These are phyloP conservation scores for Myxozyma melibiosi DNA, from an alignment of 805 yeast species.

Conservation along the genomic window DNA sequence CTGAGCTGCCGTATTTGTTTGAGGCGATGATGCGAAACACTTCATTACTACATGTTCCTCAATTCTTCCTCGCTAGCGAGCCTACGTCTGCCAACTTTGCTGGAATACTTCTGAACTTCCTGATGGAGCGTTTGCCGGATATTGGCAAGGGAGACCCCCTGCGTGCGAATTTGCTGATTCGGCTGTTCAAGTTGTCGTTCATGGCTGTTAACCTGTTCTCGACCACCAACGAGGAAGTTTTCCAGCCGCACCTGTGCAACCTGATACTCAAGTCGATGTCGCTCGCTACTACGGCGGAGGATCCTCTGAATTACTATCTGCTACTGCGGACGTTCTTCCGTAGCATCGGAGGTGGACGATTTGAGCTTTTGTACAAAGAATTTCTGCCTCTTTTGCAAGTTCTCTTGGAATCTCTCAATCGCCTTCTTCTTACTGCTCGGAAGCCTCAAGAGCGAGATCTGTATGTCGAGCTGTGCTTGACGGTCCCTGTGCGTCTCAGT, in stretches of 20 bases:
- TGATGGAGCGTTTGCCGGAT: constrained; percentile 70
- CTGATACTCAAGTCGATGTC: constrained; percentile 79
- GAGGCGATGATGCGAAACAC: constrained; percentile 80
- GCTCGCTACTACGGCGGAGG: constrained; percentile 80
- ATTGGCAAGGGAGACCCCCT: constrained; percentile 79
- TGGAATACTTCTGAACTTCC: constrained; percentile 75
- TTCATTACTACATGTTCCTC: constrained; percentile 86
- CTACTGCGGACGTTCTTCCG: constrained; percentile 86
- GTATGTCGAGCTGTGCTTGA: constrained; percentile 90
- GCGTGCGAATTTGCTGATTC: constrained; percentile 75
- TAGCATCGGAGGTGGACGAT: constrained; percentile 95
- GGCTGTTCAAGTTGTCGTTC: constrained; percentile 88
- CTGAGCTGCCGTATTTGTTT: constrained; percentile 76
- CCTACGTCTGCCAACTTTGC: constrained; percentile 91
- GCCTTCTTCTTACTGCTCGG: constrained; percentile 78
- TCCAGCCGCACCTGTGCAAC: constrained; percentile 83
- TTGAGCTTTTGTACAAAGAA: constrained; percentile 88
- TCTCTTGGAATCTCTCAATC: constrained; percentile 79
- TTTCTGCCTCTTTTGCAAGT: constrained; percentile 90
- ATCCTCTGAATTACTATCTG: constrained; percentile 87
- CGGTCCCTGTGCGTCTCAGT: constrained; percentile 93
- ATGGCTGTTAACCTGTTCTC: constrained; percentile 96
- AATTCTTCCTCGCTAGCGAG: constrained; percentile 90
- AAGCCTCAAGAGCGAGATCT: constrained; percentile 90
- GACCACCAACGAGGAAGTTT: constrained; percentile 75